Evolutionary conservation across 495 filamentous ascomycete species (phyloP).

Genomic region (Cladorrhinum samala): DNA sequence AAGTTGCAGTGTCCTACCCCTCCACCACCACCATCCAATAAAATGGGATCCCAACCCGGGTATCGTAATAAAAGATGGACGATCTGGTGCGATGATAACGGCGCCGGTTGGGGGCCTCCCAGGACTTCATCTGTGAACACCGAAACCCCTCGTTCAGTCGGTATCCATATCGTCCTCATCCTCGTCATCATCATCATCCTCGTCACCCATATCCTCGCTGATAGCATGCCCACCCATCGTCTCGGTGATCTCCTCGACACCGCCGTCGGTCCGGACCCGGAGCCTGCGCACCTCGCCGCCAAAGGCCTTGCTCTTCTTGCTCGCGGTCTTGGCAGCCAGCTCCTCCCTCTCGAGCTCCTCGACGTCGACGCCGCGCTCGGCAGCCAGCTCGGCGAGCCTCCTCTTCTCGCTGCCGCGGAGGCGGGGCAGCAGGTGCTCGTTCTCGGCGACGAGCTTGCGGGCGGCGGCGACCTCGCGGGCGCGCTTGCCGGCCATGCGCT

Average conservation of each 20-base stretch:
- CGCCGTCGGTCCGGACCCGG: slow-evolving; percentile 59
- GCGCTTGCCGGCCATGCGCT: slow-evolving; percentile 83
- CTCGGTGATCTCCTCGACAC: slow-evolving; percentile 50
- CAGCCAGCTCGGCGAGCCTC: slow-evolving; percentile 43
- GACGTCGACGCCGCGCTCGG: slow-evolving; percentile 43
- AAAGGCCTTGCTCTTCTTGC: slow-evolving; percentile 44
- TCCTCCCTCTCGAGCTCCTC: slow-evolving; percentile 48
- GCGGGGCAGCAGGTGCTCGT: slow-evolving; percentile 77
- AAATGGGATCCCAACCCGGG: too few relatives aligned
- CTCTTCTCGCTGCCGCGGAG: slow-evolving; percentile 52
- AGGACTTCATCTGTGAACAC: too few relatives aligned
- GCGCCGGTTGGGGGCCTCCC: too few relatives aligned
- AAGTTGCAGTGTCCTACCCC: too few relatives aligned
- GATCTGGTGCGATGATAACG: too few relatives aligned
- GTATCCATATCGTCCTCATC: slow-evolving; percentile 57
- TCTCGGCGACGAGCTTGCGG: slow-evolving; percentile 81
- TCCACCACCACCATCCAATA: too few relatives aligned
- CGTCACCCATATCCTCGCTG: slow-evolving; percentile 28
- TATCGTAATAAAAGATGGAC: too few relatives aligned
- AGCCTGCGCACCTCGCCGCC: slow-evolving; percentile 58
- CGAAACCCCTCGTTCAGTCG: slow-evolving; percentile 51
- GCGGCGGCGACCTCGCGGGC: slow-evolving; percentile 70
- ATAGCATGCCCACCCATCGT: slow-evolving; percentile 9
- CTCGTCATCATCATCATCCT: slow-evolving; percentile 50
- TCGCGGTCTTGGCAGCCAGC: slow-evolving; percentile 22